These are phyloP conservation scores for Eucalyptus erythrocorys DNA, from an alignment of 345 rosid species.

Conservation along the genomic window DNA sequence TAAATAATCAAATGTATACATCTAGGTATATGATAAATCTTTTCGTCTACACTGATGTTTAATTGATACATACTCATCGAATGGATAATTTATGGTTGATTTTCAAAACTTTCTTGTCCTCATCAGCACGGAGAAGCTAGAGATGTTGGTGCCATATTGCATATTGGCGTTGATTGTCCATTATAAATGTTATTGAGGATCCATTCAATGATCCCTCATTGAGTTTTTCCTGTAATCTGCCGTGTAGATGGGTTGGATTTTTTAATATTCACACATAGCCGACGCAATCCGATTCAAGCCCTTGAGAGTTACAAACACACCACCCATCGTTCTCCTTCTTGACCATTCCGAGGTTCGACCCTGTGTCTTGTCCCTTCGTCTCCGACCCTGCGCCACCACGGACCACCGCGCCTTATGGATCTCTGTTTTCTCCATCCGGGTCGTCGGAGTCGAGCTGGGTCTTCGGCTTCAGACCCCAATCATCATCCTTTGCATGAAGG, in stretches of 20 bases:
- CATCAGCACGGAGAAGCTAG: not conserved
- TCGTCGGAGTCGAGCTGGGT: not conserved
- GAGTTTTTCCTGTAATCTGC: not conserved
- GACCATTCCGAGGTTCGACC: not conserved
- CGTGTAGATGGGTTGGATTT: not conserved
- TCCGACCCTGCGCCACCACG: not conserved
- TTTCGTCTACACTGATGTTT: not conserved
- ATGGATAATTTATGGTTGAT: not conserved
- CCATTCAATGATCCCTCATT: not conserved
- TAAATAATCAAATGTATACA: no score
- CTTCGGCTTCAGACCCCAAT: not conserved
- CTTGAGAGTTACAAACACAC: not conserved
- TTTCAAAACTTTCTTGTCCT: not conserved
- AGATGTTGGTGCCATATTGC: not conserved
- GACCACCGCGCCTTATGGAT: not conserved
- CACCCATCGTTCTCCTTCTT: not conserved
- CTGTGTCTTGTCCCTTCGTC: not conserved
- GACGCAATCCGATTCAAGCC: not conserved
- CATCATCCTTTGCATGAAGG: not conserved
- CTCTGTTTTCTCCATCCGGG: not conserved
- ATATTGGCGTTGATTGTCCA: not conserved
- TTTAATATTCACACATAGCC: not conserved
- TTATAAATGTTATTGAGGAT: not conserved
- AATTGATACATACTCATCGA: not conserved
- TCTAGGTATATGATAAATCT: no score